phyloP scores from a whole-genome alignment of 2,329 filamentous ascomycete species.

The Fusarium liriodendri region DNA sequence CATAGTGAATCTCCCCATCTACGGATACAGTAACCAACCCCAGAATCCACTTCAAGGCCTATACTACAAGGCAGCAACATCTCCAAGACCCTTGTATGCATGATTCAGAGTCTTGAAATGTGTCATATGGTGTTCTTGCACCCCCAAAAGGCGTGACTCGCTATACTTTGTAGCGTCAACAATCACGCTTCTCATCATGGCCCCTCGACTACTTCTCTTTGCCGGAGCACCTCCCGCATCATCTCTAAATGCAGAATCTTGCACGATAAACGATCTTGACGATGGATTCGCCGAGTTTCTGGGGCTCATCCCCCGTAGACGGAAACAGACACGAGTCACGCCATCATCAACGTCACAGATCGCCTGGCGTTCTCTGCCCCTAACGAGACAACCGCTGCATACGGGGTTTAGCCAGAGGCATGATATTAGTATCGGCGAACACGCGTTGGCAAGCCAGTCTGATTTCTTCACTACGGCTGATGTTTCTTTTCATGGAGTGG shows the following conservation, averaged over 20 bases:
- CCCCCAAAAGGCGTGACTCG: background rate
- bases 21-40: background rate
- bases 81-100: background rate
- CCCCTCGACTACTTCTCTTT: slow-evolving; percentile 52
- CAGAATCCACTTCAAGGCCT: background rate
- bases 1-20: background rate
- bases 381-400: slow-evolving; percentile 58
- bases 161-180: background rate
- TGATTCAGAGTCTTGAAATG: slow-evolving; percentile 1
- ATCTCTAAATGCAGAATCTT: slow-evolving; percentile 44
- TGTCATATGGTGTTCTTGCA: background rate
- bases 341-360: slow-evolving; percentile 48
- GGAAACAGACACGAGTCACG: background rate
- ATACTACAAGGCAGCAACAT: background rate
- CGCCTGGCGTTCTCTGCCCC: slow-evolving; percentile 66
- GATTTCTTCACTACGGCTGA: slow-evolving; percentile 63
- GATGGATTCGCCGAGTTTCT: slow-evolving; percentile 43
- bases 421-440: slow-evolving; percentile 48
- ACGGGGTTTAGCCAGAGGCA: slow-evolving; percentile 66
- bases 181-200: slow-evolving; percentile 30
- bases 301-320: slow-evolving; percentile 13
- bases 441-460: slow-evolving; percentile 46
- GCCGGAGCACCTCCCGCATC: slow-evolving; percentile 50
- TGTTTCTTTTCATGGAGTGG: slow-evolving; percentile 47
- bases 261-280: slow-evolving; percentile 46